A percentile compares a stretch with the other conserved stretches of the same genome.
Conservation (phyloP, 2,329 filamentous ascomycete genomes). For the Piedraia hortae region DNA sequence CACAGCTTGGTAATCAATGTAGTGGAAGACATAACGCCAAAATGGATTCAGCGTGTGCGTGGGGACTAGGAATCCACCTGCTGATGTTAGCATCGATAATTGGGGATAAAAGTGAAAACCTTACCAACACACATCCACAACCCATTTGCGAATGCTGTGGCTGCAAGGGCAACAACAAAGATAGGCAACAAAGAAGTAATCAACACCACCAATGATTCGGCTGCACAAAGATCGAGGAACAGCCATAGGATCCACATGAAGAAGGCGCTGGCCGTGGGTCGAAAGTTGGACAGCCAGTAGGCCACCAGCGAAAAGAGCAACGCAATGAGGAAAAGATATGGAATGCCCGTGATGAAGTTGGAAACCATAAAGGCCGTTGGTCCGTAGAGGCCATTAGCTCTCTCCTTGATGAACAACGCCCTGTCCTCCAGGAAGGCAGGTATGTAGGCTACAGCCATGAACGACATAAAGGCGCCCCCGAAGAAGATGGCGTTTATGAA, state of each 20-base stretch:
- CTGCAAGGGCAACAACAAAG: slow-evolving; percentile 50
- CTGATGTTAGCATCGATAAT: too few species aligned
- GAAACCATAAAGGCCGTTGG: slow-evolving; percentile 40
- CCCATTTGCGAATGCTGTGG: slow-evolving; percentile 61
- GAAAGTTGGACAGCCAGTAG: slow-evolving; percentile 59
- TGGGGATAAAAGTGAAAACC: too few species aligned
- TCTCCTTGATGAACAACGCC: slow-evolving; percentile 42
- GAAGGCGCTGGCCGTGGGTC: slow-evolving; percentile 35
- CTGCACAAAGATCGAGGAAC: slow-evolving; percentile 57
- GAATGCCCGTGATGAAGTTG: slow-evolving; percentile 57
- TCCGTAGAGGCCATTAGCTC: slow-evolving; percentile 52
- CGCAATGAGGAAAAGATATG: slow-evolving; percentile 51
- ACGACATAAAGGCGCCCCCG: slow-evolving; percentile 21
- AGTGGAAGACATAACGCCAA: slow-evolving; percentile 63
- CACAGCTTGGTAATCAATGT: slow-evolving; percentile 63
- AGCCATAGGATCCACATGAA: slow-evolving; percentile 60
- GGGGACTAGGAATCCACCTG: slow-evolving; percentile 54
- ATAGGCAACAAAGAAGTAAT: slow-evolving; percentile 42
- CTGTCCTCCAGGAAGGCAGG: slow-evolving; percentile 57
- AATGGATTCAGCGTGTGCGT: slow-evolving; percentile 47
- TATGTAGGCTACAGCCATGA: slow-evolving; percentile 43
- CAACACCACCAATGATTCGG: slow-evolving; percentile 55
- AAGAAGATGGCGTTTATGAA: slow-evolving; percentile 48
- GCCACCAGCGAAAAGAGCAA: slow-evolving; percentile 45
- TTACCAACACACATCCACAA: slow-evolving; percentile 70